Evolutionary conservation across 139 green algal genomes (phyloP), one percentile per base, ranked within the genome.

Genomic region (Spirogloea muscicola): DNA sequence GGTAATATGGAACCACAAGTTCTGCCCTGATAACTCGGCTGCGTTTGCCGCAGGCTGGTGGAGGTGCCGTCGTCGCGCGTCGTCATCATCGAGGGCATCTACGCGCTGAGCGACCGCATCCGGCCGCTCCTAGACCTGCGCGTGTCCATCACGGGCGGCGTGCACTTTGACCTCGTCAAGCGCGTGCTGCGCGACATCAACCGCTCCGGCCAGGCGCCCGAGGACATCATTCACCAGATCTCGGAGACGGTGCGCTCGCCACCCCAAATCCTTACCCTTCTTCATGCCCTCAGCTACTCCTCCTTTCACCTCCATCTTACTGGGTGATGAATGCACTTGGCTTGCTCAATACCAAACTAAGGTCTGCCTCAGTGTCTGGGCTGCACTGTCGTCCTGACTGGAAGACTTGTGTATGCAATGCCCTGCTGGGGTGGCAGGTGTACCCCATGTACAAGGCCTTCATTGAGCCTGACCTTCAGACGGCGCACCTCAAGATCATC

Each of bases 121-220:
- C 61, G 81, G n/a, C 84, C 81, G 4, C 46, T 91, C 65, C 82
- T 96, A 72, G 92, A 97, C 84, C 78, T 97, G 74, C 82, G 90
- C 1, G 91, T 97, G 39, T 90, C 79, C 82, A 91, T 97, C 67
- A 88, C 69, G 16, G 82, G 94, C n/a, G 94, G 94, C 1, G 92
- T 98, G 51, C 94, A 97, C 84, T 96, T 97, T 80, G 94, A 97
- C 83, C 86, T 98, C 68, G 88, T 98, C 46, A 98, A 98, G 75
- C 88, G 94, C 1, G 93, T 98, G 44, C 86, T 98, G 82, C 80
- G 94, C 1, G 93, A 98, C 85, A 96, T 98, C 73, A 82, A 89
- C 58, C 81, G 94, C 13, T 93, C 84, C 1, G 94, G 90, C 0
- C 94, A 82, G 34, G 68, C 85, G 16, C 89, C 94, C 0, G 90